Percentiles rank a stretch among this genome's conserved stretches.
Evolutionary conservation across 192 early-diverging fungal species (phyloP).

Genomic region (Entomortierella beljakovae): DNA sequence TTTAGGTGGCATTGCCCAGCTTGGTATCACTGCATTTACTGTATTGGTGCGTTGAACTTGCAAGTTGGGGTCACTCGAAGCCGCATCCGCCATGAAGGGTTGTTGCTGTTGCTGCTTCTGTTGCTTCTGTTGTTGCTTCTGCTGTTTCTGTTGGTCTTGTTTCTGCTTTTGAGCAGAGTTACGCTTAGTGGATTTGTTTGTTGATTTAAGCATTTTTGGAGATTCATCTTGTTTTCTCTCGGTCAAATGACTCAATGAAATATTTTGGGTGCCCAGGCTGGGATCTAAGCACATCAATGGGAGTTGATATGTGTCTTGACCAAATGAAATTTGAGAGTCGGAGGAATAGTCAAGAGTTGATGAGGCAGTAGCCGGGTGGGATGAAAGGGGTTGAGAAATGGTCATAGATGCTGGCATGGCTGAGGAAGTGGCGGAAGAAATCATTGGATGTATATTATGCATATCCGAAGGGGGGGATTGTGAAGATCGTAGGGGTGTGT

Average conservation of each 20-base stretch:
- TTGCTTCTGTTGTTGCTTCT: constrained; percentile 23
- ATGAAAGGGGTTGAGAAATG: constrained; percentile 6
- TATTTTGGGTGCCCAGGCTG: constrained; percentile 25
- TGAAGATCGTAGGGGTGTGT: constrained; percentile 21
- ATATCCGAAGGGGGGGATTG: constrained; percentile 34
- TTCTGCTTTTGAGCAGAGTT: constrained; percentile 6
- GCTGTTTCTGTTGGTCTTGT: constrained; percentile 22
- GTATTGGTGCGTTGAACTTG: constrained; percentile 32
- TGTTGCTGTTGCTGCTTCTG: constrained; percentile 26
- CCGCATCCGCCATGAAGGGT: constrained; percentile 14
- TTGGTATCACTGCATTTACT: constrained; percentile 50
- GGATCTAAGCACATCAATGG: constrained; percentile 43
- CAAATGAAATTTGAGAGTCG: constrained; percentile 10
- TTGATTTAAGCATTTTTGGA: neutral
- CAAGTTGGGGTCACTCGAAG: constrained; percentile 11
- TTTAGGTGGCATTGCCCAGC: constrained; percentile 64
- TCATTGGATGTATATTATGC: constrained; percentile 9
- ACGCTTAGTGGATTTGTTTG: neutral
- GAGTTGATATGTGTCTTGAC: constrained; percentile 31
- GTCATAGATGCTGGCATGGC: constrained; percentile 3
- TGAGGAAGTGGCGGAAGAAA: constrained; percentile 6
- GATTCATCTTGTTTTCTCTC: constrained; percentile 16
- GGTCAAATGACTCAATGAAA: constrained; percentile 36
- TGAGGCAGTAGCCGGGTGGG: constrained; percentile 9
- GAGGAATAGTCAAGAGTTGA: constrained; percentile 29